A percentile compares a stretch with the other conserved stretches of the same genome.
Evolutionary conservation across 768 basidiomycete genomes (phyloP).

Genomic region (Paxillus rubicundulus): DNA sequence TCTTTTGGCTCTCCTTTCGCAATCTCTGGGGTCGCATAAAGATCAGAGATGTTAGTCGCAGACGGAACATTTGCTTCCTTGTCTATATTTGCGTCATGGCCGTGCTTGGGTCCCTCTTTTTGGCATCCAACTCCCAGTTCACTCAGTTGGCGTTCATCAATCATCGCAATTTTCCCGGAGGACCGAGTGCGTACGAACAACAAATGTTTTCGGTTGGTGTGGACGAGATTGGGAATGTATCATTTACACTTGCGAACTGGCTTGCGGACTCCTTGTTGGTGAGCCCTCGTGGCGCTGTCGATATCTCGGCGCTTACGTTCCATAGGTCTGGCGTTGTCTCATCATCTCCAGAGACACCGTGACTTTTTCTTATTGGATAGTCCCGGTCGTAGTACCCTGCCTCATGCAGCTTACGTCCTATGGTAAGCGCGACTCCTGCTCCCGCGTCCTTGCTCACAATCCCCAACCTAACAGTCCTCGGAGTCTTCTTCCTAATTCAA

Average conservation of each 20-base stretch:
- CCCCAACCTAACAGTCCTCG: slow-evolving; percentile 14
- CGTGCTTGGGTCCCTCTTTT: slow-evolving; percentile 21
- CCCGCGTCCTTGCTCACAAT: not conserved
- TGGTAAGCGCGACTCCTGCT: slow-evolving; percentile 9
- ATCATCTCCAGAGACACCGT: slow-evolving; percentile 26
- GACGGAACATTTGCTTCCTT: slow-evolving; percentile 23
- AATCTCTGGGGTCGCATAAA: slow-evolving; percentile 18
- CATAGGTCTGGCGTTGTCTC: slow-evolving; percentile 30
- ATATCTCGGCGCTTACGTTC: not conserved
- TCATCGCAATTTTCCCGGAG: slow-evolving; percentile 25
- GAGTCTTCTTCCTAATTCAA: slow-evolving; percentile 24
- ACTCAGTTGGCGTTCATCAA: slow-evolving; percentile 31
- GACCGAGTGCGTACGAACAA: slow-evolving; percentile 21
- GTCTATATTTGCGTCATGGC: slow-evolving; percentile 23
- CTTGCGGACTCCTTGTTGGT: slow-evolving; percentile 27
- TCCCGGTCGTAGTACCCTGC: slow-evolving; percentile 18
- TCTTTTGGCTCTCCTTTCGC: slow-evolving; percentile 23
- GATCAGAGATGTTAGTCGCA: slow-evolving; percentile 8
- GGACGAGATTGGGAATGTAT: slow-evolving; percentile 24
- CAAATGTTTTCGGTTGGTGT: slow-evolving; percentile 28
- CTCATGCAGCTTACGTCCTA: slow-evolving; percentile 26
- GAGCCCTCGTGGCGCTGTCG: not conserved
- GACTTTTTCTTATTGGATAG: slow-evolving; percentile 6
- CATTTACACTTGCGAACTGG: slow-evolving; percentile 30
- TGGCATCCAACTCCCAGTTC: slow-evolving; percentile 27